Percentiles rank a stretch among this genome's conserved stretches.
These are phyloP conservation scores for Arachnomyces sp. DNA, from an alignment of 2,329 filamentous ascomycete genomes.

Conservation along the genomic window DNA sequence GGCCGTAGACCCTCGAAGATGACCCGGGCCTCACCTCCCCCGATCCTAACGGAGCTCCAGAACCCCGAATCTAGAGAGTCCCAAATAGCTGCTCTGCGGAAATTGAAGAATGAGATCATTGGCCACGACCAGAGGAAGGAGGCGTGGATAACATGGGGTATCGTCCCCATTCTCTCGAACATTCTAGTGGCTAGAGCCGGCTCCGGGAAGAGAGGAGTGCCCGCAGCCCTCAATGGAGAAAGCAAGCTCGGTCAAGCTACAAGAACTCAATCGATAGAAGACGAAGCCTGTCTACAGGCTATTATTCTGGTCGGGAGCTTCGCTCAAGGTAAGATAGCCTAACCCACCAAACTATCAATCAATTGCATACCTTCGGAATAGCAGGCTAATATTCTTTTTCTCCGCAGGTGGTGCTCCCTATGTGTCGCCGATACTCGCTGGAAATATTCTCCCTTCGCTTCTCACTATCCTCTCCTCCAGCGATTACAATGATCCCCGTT, in stretches of 20 bases:
- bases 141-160: slow-evolving; percentile 61
- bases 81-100: slow-evolving; percentile 52
- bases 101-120: slow-evolving; percentile 80
- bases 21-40: slow-evolving; percentile 46
- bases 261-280: slow-evolving; percentile 49
- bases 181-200: slow-evolving; percentile 38
- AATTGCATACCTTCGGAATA: too few relatives aligned
- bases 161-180: slow-evolving; percentile 47
- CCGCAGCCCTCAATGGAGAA: slow-evolving; percentile 22
- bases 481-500: slow-evolving; percentile 56
- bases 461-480: slow-evolving; percentile 60
- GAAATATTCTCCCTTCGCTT: slow-evolving; percentile 59
- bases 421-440: slow-evolving; percentile 62
- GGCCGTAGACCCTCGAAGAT: slow-evolving; percentile 36
- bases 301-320: slow-evolving; percentile 77
- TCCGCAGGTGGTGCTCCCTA: slow-evolving; percentile 67
- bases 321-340: slow-evolving; percentile 62
- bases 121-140: slow-evolving; percentile 85
- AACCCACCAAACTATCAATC: too few relatives aligned
- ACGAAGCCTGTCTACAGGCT: slow-evolving; percentile 65
- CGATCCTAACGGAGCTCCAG: slow-evolving; percentile 50
- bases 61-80: slow-evolving; percentile 39
- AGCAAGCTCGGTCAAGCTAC: slow-evolving; percentile 19
- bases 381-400: too few relatives aligned
- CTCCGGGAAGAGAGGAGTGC: slow-evolving; percentile 24